phyloP scores from a whole-genome alignment of 257 asterid genomes.

The Datura wrightii region DNA sequence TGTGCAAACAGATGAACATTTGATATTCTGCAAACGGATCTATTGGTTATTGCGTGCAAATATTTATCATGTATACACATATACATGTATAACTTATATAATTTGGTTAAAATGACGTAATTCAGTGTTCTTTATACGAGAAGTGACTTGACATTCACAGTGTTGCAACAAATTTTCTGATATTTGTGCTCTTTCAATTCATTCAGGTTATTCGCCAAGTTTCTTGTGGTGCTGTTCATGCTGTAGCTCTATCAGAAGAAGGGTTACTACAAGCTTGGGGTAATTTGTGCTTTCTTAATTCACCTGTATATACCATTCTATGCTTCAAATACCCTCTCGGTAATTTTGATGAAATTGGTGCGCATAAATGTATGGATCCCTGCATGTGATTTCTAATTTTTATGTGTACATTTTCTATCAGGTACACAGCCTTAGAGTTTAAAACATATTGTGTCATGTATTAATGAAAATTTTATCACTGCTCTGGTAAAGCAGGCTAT shows the following conservation, averaged over 20 bases:
- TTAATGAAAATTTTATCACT: constrained; percentile 61
- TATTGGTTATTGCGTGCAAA: neutral
- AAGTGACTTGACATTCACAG: neutral
- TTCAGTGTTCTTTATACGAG: neutral
- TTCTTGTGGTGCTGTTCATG: constrained; percentile 97
- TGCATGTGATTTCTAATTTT: constrained; percentile 5
- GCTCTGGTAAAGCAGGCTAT: constrained; percentile 87
- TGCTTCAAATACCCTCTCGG: neutral
- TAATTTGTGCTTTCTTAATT: constrained; percentile 38
- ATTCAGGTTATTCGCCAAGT: constrained; percentile 85
- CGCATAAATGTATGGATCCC: neutral
- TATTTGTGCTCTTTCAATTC: constrained; percentile 21
- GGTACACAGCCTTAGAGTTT: constrained; percentile 37
- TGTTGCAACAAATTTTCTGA: neutral
- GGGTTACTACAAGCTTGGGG: constrained; percentile 97
- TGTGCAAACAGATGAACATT: neutral
- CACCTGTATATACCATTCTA: neutral
- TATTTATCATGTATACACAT: neutral
- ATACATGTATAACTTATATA: neutral
- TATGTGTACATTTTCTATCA: neutral
- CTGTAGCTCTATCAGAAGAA: constrained; percentile 90
- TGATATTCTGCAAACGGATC: neutral
- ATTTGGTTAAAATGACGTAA: neutral
- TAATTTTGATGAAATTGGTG: neutral
- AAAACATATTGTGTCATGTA: constrained; percentile 38